Evolutionary conservation across 2,329 filamentous ascomycete genomes (phyloP).

Genomic region (Penicillium polonicum): DNA sequence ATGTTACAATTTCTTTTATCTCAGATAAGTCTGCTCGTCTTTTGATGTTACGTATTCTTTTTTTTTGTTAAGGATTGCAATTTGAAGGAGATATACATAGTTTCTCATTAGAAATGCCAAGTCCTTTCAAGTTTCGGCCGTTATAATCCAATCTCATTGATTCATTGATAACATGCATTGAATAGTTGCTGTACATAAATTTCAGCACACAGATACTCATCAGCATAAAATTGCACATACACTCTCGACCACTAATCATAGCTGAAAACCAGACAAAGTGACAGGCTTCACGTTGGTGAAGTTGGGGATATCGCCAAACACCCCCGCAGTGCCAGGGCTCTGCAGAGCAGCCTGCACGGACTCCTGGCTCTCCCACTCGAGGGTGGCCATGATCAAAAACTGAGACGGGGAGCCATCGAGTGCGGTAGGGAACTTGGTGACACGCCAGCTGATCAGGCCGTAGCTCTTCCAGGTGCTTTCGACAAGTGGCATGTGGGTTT

Average conservation of each 20-base stretch:
- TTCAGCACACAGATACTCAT: not conserved
- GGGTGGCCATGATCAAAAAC: slow-evolving; percentile 17
- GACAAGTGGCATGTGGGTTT: slow-evolving; percentile 26
- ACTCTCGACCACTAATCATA: not conserved
- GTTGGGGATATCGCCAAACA: slow-evolving; percentile 25
- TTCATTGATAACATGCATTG: not conserved
- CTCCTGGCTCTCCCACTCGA: slow-evolving; percentile 23
- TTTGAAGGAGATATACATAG: not conserved
- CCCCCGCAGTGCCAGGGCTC: slow-evolving; percentile 1
- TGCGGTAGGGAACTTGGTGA: slow-evolving; percentile 19
- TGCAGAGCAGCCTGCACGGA: slow-evolving; percentile 10
- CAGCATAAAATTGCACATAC: not conserved
- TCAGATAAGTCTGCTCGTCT: not conserved
- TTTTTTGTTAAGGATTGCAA: not conserved
- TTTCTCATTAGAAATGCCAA: not conserved
- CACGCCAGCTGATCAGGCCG: slow-evolving; percentile 18
- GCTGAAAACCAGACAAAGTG: slow-evolving; percentile 15
- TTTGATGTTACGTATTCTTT: not conserved
- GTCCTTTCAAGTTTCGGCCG: not conserved
- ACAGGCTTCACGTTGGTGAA: slow-evolving; percentile 25
- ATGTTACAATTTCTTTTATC: not conserved
- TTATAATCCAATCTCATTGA: not conserved
- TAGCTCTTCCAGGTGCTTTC: slow-evolving; percentile 18
- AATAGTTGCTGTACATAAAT: not conserved
- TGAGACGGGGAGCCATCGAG: slow-evolving; percentile 18